A percentile compares a stretch with the other conserved stretches of the same genome.
These are phyloP conservation scores for Agarophyton chilense DNA, from an alignment of 23 red algal genomes.

Conservation along the genomic window DNA sequence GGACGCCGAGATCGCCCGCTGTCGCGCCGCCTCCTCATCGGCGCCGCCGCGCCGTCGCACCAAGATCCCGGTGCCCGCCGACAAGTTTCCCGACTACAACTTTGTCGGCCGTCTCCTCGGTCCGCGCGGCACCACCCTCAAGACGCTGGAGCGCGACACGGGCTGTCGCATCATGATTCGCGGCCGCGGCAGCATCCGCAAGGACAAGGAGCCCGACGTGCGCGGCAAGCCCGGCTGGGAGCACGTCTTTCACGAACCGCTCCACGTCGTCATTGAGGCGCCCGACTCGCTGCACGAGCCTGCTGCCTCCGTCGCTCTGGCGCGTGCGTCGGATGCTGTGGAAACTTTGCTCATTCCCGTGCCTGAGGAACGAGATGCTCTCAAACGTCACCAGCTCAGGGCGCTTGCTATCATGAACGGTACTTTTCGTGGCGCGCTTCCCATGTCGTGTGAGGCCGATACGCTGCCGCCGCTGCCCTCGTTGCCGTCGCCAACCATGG, in stretches of 20 bases:
- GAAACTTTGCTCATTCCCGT: slow-evolving; percentile 91
- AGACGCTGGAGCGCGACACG: slow-evolving; percentile 85
- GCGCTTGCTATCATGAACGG: slow-evolving; percentile 97
- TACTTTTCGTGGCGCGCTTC: slow-evolving; percentile 57
- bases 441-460: background rate
- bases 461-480: slow-evolving; percentile 1
- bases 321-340: slow-evolving; percentile 87
- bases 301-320: slow-evolving; percentile 66
- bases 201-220: slow-evolving; percentile 97
- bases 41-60: background rate
- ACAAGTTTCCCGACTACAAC: slow-evolving; percentile 98
- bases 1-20: slow-evolving; percentile 17
- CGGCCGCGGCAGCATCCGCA: slow-evolving; percentile 91
- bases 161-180: slow-evolving; percentile 99
- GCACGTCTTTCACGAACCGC: slow-evolving; percentile 93
- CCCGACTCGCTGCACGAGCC: slow-evolving; percentile 73
- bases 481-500: background rate
- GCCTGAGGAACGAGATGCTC: slow-evolving; percentile 84
- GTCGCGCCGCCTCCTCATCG: background rate
- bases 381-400: slow-evolving; percentile 93
- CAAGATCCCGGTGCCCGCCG: slow-evolving; percentile 82
- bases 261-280: slow-evolving; percentile 96
- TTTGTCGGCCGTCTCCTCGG: slow-evolving; percentile 96
- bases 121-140: slow-evolving; percentile 93
- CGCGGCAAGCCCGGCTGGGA: slow-evolving; percentile 96